Evolutionary conservation across 2,329 filamentous ascomycete genomes (phyloP).

Genomic region (Coniella lustricola): DNA sequence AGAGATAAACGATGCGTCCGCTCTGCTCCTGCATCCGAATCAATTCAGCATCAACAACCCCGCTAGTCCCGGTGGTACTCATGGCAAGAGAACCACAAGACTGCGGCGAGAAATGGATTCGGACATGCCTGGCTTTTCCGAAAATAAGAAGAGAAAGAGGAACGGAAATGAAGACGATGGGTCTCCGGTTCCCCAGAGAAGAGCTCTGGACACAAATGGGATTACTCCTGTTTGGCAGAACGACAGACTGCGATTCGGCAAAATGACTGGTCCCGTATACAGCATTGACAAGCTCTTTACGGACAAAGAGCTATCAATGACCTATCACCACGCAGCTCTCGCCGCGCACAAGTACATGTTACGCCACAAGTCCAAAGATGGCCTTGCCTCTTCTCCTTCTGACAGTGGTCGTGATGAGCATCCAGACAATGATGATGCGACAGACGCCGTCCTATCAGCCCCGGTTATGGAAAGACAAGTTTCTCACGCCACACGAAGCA

Average conservation of each 20-base stretch:
- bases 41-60: slow-evolving; percentile 62
- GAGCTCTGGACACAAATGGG: slow-evolving; percentile 47
- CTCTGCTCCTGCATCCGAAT: slow-evolving; percentile 59
- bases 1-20: slow-evolving; percentile 60
- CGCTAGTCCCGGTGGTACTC: slow-evolving; percentile 54
- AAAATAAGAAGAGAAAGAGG: slow-evolving; percentile 56
- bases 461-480: slow-evolving; percentile 56
- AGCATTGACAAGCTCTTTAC: slow-evolving; percentile 66
- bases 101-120: slow-evolving; percentile 51
- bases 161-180: slow-evolving; percentile 55
- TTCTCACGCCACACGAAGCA: slow-evolving; percentile 59
- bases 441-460: slow-evolving; percentile 40
- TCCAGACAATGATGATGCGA: slow-evolving; percentile 38
- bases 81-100: slow-evolving; percentile 56
- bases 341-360: slow-evolving; percentile 57
- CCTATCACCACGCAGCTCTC: slow-evolving; percentile 55
- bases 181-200: slow-evolving; percentile 52
- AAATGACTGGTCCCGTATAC: slow-evolving; percentile 53
- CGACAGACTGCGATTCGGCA: slow-evolving; percentile 48
- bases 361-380: slow-evolving; percentile 48
- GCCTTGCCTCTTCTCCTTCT: slow-evolving; percentile 42
- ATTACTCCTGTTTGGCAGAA: slow-evolving; percentile 58
- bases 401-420: slow-evolving; percentile 47
- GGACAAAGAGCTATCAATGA: slow-evolving; percentile 60
- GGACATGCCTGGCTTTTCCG: slow-evolving; percentile 47